Percentiles rank a stretch among this genome's conserved stretches.
These are phyloP conservation scores for Candida tibetensis DNA, from an alignment of 805 yeast genomes.

Conservation along the genomic window DNA sequence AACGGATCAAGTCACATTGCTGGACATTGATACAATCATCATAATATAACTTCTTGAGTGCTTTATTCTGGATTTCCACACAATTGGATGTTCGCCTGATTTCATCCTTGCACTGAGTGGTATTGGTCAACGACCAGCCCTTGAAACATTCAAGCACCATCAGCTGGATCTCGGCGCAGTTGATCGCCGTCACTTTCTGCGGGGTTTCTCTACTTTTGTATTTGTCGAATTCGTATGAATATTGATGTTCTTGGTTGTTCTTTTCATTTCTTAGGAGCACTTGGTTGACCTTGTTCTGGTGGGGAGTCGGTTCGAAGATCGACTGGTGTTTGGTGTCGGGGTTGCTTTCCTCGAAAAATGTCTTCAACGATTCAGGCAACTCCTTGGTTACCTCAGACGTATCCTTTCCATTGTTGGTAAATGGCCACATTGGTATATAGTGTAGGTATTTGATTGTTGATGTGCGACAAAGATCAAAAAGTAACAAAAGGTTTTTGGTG, in stretches of 20 bases:
- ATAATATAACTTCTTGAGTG: constrained; percentile 33
- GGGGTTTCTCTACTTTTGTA: constrained; percentile 28
- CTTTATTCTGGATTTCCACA: constrained; percentile 33
- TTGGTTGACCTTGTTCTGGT: constrained; percentile 25
- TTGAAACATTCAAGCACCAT: constrained; percentile 36
- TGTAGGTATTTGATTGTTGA: background rate
- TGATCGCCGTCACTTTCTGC: constrained; percentile 27
- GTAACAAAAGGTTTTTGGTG: too few relatives aligned
- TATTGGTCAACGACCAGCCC: constrained; percentile 26
- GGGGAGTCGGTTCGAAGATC: constrained; percentile 23
- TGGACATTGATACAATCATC: constrained; percentile 32
- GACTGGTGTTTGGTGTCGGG: constrained; percentile 25
- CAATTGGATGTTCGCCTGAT: constrained; percentile 27
- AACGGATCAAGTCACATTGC: constrained; percentile 38
- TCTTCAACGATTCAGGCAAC: constrained; percentile 31
- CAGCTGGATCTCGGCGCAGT: constrained; percentile 41
- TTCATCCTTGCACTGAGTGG: constrained; percentile 30
- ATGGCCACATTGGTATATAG: constrained; percentile 28
- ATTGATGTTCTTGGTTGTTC: constrained; percentile 7
- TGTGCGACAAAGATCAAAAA: background rate
- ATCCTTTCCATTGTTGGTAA: constrained; percentile 18
- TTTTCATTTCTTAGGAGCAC: constrained; percentile 19
- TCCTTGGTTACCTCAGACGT: constrained; percentile 30
- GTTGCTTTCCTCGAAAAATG: constrained; percentile 29
- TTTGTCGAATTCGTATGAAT: constrained; percentile 26